Evolutionary conservation across 1,284 basidiomycete genomes (phyloP).

Genomic region (Termitomyces sp.): DNA sequence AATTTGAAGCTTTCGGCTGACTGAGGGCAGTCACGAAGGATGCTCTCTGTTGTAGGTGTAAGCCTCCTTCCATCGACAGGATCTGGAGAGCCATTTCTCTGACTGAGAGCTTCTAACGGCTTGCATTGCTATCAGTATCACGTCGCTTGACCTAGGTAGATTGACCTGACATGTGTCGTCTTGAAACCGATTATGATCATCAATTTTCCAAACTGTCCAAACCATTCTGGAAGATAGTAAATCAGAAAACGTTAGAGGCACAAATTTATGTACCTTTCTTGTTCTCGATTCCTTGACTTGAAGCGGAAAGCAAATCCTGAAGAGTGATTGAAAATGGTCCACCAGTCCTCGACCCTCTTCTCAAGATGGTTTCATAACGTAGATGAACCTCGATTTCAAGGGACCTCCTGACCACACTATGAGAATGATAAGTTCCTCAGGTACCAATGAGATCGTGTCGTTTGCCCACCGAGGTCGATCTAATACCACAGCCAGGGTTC

Average conservation of each 20-base stretch:
- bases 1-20: background rate
- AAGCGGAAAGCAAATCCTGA: background rate
- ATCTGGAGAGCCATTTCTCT: background rate
- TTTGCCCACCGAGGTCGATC: slow-evolving; percentile 6
- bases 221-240: slow-evolving; percentile 4
- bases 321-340: background rate
- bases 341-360: background rate
- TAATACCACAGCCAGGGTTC: slow-evolving; percentile 1
- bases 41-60: slow-evolving; percentile 13
- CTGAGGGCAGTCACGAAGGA: slow-evolving; percentile 13
- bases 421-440: background rate
- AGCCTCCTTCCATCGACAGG: background rate
- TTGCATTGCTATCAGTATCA: background rate
- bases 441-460: background rate
- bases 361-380: slow-evolving; percentile 4
- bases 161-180: background rate
- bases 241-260: background rate
- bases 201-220: slow-evolving; percentile 3
- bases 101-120: background rate
- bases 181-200: slow-evolving; percentile 3
- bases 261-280: background rate
- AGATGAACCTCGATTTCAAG: slow-evolving; percentile 6
- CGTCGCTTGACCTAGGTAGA: background rate
- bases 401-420: background rate
- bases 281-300: background rate